Evolutionary conservation across 306 rosid species (phyloP).

Genomic region (Pterocarpus santalinus): DNA sequence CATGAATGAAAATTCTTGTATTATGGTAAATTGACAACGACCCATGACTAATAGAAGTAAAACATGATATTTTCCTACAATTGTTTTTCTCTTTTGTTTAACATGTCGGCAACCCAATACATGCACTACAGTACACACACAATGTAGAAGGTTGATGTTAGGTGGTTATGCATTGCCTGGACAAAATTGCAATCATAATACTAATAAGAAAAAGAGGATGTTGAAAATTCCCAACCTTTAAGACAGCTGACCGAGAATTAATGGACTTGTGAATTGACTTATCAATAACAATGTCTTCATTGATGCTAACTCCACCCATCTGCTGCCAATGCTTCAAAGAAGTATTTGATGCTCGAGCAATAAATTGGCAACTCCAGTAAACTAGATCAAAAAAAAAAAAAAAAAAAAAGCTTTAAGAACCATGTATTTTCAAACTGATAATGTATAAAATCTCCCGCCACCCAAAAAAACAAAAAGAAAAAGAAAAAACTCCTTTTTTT

Average conservation of each 20-base stretch:
- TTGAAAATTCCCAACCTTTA: conserved; percentile 64
- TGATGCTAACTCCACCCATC: conserved; percentile 92
- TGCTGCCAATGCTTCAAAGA: conserved; percentile 92
- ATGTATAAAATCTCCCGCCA: neutral
- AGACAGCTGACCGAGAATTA: conserved; percentile 89
- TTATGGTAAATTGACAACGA: neutral
- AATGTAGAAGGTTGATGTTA: neutral
- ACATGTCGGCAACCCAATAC: conserved; percentile 27
- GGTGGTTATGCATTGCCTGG: conserved; percentile 16
- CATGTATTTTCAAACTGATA: neutral
- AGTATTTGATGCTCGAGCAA: conserved; percentile 84
- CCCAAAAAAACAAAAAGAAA: neutral
- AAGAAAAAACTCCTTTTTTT: too few species aligned
- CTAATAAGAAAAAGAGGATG: neutral
- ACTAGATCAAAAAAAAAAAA: conserved; percentile 49
- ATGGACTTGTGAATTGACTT: conserved; percentile 85
- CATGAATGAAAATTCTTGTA: neutral
- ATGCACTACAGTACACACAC: neutral
- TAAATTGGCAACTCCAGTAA: conserved; percentile 96
- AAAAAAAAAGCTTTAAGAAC: conserved; percentile 26
- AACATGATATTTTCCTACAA: neutral
- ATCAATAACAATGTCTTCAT: conserved; percentile 83
- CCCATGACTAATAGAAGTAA: neutral
- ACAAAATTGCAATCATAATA: conserved; percentile 25
- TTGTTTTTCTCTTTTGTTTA: neutral